Evolutionary conservation across 2,329 filamentous ascomycete species (phyloP), one percentile per base, ranked within the genome.

Genomic region (Ceratocystis variospora): DNA sequence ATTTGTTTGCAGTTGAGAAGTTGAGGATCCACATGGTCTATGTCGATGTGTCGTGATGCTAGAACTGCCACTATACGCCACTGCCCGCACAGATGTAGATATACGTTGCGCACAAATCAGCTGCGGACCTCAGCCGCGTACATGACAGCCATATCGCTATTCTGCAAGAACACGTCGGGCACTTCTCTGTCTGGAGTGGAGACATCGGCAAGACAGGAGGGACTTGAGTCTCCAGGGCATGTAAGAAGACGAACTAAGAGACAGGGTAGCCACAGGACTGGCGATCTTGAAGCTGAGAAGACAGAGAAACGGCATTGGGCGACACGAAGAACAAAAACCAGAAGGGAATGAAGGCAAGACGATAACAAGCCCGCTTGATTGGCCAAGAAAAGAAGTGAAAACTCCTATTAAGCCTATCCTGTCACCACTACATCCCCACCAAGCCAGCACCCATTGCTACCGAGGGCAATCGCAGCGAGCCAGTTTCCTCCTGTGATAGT

Each of bases 81-180:
- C 33, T 37, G 8, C 2, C 33, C 33, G 33, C 10, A 37, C 33
- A 37, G 33, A 37, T 73, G 68, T 3, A 82, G 79, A 0, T 76
- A 77, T 0, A 86, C 82, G 22, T 76, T 74, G 70, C 86, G 83
- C 78, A 87, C 83, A 65, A 85, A 84, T 22, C 79, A 76, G 69
- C 78, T 76, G 70, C 88, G 86, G 12, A 88, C 81, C 0, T 76
- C 74, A 0, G 74, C 75, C 0, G 84, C 85, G 69, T 85, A 79
- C 84, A 87, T 87, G 19, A 87, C 75, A 1, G 84, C 78, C 10
- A 87, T 79, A 71, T 88, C 85, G 0, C 85, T 86, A 71, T 88
- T 85, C 6, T 78, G 76, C 2, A 88, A 74, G 0, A 71, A 70
- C 0, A 82, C 70, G 4, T 74, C 72, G 0, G 82, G 69, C 4